These are phyloP conservation scores for Sporothrix luriei DNA, from an alignment of 2,329 filamentous ascomycete genomes.

Conservation along the genomic window DNA sequence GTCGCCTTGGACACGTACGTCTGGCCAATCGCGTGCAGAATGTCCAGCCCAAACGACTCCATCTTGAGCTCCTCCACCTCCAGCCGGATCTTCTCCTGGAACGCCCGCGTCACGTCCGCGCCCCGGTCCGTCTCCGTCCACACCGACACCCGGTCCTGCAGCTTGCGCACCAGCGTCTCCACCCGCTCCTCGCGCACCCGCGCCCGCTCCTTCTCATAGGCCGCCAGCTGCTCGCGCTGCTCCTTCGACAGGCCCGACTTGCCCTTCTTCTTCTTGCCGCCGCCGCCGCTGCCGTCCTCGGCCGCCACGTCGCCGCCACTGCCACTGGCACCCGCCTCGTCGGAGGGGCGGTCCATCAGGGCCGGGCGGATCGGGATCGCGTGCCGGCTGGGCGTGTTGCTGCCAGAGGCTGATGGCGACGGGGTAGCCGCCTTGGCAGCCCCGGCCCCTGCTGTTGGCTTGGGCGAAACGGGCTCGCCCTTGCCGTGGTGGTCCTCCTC, in stretches of 20 bases:
- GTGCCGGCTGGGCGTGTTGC: constrained; percentile 47
- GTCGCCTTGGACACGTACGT: constrained; percentile 89
- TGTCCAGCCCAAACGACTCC: constrained; percentile 97
- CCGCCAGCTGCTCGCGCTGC: constrained; percentile 86
- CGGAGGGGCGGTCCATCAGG: constrained; percentile 79
- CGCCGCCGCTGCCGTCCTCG: constrained; percentile 67
- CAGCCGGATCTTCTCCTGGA: constrained; percentile 89
- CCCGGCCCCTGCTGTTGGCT: constrained; percentile 31
- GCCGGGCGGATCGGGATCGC: constrained; percentile 77
- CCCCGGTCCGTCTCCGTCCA: constrained; percentile 98
- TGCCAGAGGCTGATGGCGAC: constrained; percentile 44
- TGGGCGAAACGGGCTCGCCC: neutral
- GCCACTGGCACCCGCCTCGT: constrained; percentile 62
- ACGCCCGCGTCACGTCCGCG: constrained; percentile 78
- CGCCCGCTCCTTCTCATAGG: constrained; percentile 83
- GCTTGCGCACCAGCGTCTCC: constrained; percentile 77
- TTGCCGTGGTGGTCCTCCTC: constrained; percentile 41
- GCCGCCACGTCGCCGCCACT: constrained; percentile 52
- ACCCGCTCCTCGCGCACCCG: constrained; percentile 84
- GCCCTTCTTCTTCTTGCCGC: constrained; percentile 67
- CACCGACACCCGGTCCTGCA: constrained; percentile 84
- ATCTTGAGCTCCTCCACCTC: constrained; percentile 99
- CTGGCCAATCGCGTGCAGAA: constrained; percentile 89
- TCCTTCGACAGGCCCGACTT: constrained; percentile 85
- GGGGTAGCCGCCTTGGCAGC: constrained; percentile 36